Evolutionary conservation across 2,329 filamentous ascomycete species (phyloP), one percentile per base, ranked within the genome.

Genomic region (Rhynchosporium agropyri): DNA sequence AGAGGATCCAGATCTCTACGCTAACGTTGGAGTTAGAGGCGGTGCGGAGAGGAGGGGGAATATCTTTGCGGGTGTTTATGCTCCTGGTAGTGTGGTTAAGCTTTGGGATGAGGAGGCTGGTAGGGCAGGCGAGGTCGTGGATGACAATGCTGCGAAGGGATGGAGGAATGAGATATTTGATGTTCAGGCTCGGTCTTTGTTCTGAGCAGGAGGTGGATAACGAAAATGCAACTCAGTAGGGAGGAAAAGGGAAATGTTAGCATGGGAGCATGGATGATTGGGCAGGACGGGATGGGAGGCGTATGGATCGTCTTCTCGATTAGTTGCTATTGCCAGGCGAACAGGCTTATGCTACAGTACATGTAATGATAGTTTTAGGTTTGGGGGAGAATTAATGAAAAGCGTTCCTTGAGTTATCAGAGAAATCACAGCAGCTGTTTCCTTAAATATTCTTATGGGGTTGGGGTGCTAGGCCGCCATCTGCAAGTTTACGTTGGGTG

Each of bases 121-220:
- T 28, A 80, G 82, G 65, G 92, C 91, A 0, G 82, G 81, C 26
- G 90, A 96, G 75, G 82, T 86, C 46, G 85, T 96, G 43, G 86
- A 93, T 67, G 89, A 94, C 67, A 87, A 87, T 72, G 84, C 70
- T 26, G 50, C 31, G 15, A 42, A 4, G 62, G 56, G 89, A 0
- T 97, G 92, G 92, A 84, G 89, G 69, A 97, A 96, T 75, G 87
- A 86, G 51, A 88, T 96, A n/a, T 96, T 97, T 71, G 81, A 85
- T 67, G 76, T 76, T 20, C 74, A 76, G 62, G 66, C 63, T 56
- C 61, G 66, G 60, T 60, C 58, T 3, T 42, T 60, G 20, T 60
- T 60, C 48, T 60, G 51, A 31, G 26, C 13, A 26, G 36, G 6
- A 13, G 13, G 9, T 28, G 13, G 7, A 15, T 12, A n/a, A 5